Evolutionary conservation across 202 grass and related monocot genomes (phyloP).

Genomic region (Elaeis oleifera): DNA sequence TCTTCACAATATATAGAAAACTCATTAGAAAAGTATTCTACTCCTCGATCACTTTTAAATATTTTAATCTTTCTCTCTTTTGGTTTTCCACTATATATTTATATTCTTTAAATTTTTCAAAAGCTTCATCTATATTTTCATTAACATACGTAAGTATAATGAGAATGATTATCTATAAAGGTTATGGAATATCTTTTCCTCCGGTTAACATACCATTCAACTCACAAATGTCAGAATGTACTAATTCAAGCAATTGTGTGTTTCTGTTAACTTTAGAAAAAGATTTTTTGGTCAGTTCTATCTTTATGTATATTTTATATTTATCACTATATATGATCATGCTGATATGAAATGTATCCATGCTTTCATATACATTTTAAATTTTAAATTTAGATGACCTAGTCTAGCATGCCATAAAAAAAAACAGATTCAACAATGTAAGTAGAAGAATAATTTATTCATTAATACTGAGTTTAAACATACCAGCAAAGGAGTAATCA

Average conservation of each 20-base stretch:
- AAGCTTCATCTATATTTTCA: background rate
- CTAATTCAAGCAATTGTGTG: background rate
- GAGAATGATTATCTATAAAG: background rate
- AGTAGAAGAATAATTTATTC: too few relatives aligned
- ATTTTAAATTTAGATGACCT: too few relatives aligned
- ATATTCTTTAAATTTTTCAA: background rate
- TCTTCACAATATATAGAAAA: background rate
- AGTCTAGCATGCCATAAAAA: too few relatives aligned
- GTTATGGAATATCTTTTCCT: background rate
- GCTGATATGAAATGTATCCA: too few relatives aligned
- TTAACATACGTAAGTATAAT: background rate
- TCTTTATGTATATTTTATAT: background rate
- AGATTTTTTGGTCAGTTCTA: background rate
- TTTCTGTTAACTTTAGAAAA: background rate
- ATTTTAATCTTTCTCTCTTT: too few relatives aligned
- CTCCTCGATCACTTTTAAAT: too few relatives aligned
- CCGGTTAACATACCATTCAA: background rate
- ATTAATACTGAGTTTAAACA: too few relatives aligned
- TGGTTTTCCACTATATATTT: too few relatives aligned
- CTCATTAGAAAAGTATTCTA: background rate
- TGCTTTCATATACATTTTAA: too few relatives aligned
- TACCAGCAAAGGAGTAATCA: too few relatives aligned
- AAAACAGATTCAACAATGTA: too few relatives aligned
- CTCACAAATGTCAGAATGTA: background rate
- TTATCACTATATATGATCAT: background rate